phyloP scores from a whole-genome alignment of 2,329 filamentous ascomycete species.

The Hymenoscyphus salicellus region DNA sequence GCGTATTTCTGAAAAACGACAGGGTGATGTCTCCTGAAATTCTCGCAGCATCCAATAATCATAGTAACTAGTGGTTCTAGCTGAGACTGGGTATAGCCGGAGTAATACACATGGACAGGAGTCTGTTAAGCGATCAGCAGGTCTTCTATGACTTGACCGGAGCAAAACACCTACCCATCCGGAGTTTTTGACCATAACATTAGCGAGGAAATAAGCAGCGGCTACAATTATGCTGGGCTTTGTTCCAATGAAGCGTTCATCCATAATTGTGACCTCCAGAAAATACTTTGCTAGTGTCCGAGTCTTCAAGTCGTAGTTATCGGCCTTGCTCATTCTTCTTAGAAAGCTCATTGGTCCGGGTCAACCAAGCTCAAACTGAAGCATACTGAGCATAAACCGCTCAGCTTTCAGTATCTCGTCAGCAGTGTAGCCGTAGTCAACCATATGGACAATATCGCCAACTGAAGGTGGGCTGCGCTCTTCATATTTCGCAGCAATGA shows the following conservation, averaged over 20 bases:
- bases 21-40: conserved; percentile 81
- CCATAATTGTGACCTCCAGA: conserved; percentile 93
- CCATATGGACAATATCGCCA: conserved; percentile 96
- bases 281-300: conserved; percentile 97
- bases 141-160: neutral
- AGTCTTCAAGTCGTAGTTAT: conserved; percentile 95
- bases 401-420: conserved; percentile 97
- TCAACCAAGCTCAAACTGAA: conserved; percentile 93
- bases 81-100: conserved; percentile 85
- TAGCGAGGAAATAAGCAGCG: conserved; percentile 86
- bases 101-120: conserved; percentile 83
- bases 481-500: conserved; percentile 96
- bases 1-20: too few species aligned
- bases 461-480: conserved; percentile 97
- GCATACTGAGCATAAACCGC: conserved; percentile 95
- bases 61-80: conserved; percentile 72
- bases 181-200: conserved; percentile 85
- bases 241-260: conserved; percentile 91
- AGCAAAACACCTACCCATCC: conserved; percentile 69
- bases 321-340: conserved; percentile 93
- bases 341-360: conserved; percentile 99
- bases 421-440: conserved; percentile 81
- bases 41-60: conserved; percentile 84
- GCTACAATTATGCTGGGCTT: conserved; percentile 88
- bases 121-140: conserved; percentile 50